These are phyloP conservation scores for Pholiota microspora DNA, from an alignment of 768 basidiomycete species.

Conservation along the genomic window DNA sequence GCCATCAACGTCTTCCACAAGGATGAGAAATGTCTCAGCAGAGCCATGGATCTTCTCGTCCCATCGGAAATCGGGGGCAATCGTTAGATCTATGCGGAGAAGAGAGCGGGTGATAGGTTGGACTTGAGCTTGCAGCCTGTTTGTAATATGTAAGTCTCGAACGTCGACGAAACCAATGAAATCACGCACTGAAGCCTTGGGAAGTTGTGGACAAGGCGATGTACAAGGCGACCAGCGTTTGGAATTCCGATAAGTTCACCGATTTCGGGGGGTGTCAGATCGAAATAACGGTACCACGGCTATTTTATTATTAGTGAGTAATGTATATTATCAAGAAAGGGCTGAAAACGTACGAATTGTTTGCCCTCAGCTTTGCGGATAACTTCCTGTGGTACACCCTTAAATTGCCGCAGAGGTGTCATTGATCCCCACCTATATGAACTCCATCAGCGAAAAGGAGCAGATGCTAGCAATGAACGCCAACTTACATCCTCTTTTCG, in stretches of 20 bases:
- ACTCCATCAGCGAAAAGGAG: not conserved
- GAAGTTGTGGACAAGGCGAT: constrained; percentile 93
- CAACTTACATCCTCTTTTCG: constrained; percentile 72
- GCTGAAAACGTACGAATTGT: constrained; percentile 83
- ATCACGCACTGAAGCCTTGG: constrained; percentile 81
- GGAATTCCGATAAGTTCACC: constrained; percentile 94
- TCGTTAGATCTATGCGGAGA: constrained; percentile 88
- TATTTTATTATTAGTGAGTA: constrained; percentile 21
- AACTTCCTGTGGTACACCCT: constrained; percentile 82
- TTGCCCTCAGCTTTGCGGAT: constrained; percentile 93
- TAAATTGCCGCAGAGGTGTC: constrained; percentile 97
- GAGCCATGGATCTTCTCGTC: constrained; percentile 90
- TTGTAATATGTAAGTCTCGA: not conserved
- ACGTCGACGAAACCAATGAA: not conserved
- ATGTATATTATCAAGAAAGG: not conserved
- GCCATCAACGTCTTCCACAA: constrained; percentile 97
- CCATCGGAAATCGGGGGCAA: constrained; percentile 98
- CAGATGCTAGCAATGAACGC: not conserved
- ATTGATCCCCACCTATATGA: constrained; percentile 88
- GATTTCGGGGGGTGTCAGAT: constrained; percentile 86
- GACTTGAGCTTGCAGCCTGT: constrained; percentile 88
- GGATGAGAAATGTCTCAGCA: constrained; percentile 88
- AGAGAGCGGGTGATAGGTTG: constrained; percentile 95
- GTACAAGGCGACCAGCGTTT: constrained; percentile 89
- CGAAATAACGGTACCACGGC: constrained; percentile 98